Base-by-base conservation (phyloP, 1,284 basidiomycete genomes). In the Fomitopsis schrenkii region DNA sequence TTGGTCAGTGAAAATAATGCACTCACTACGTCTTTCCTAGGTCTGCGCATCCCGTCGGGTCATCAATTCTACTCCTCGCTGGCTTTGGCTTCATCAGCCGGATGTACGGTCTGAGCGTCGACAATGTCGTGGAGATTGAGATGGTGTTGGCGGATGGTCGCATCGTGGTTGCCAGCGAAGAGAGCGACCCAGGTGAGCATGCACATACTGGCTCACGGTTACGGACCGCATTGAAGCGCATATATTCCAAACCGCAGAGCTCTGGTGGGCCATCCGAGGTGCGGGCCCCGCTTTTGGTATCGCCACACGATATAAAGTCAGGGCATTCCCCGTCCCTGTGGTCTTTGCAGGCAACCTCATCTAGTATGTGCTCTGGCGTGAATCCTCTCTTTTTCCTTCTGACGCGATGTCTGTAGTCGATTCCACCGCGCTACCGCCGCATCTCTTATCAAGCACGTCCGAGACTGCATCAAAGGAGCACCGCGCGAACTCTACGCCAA, bases 201-300 rank as follows among this genome's bases (percentile, higher is more conserved):
- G 5, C 38, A 40, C 38, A 40, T 40, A 8, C 5, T 10, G 14
- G 14, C 2, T 3, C 6, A 6, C 10, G 6, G 35, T 7, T 36
- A 55, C 46, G 7, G 8, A 12, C 40, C 50, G 22, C 8, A 45
- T 19, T 35, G 55, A 41, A 62, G 14, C 2, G 30, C 9, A 35
- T 40, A 12, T 35, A 10, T n/a, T 44, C 19, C 62, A 91, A 88
- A 90, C 68, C 75, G 96, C 10, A 91, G 90, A 91, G 67, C 76
- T 97, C 9, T 96, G 92, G 91, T 97, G 93, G 93, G 94, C 89
- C 4, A 73, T 95, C 30, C 84, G 94, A 61, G 95, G 95, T 14
- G 93, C 91, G 5, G 95, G 94, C 0, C 82, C 94, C 0, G 84
- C 87, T 3, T 83, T 97, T 52, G 94, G 94, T 15, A 83, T 97